These are phyloP conservation scores for Beta lomatogona DNA, from an alignment of 179 eudicot genomes.

Conservation along the genomic window DNA sequence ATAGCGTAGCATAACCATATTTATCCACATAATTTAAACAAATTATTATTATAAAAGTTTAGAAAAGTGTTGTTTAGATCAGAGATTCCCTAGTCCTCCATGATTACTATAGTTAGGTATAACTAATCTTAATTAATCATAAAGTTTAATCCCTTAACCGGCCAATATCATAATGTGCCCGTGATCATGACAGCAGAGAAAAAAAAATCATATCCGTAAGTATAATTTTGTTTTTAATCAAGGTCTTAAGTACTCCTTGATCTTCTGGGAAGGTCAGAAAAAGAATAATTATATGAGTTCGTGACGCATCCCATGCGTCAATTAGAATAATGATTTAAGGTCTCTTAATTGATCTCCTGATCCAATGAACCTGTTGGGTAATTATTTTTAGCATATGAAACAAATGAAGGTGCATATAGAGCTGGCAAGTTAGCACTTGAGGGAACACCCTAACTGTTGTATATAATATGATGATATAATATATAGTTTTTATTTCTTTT, in stretches of 20 bases:
- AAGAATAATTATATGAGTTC: conserved; percentile 24
- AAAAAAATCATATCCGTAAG: conserved; percentile 23
- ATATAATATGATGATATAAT: conserved; percentile 4
- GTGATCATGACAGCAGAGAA: conserved; percentile 35
- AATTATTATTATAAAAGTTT: not conserved
- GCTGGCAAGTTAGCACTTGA: conserved; percentile 36
- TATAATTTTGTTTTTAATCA: conserved; percentile 26
- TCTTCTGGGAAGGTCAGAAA: conserved; percentile 35
- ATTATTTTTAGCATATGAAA: conserved; percentile 31
- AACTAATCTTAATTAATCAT: conserved; percentile 25
- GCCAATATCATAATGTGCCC: conserved; percentile 28
- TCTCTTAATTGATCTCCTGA: conserved; percentile 27
- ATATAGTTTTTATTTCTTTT: not conserved
- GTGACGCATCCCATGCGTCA: conserved; percentile 39
- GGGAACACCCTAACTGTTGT: conserved; percentile 28
- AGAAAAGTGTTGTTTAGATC: conserved; percentile 22
- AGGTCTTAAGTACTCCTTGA: conserved; percentile 33
- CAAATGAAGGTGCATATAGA: conserved; percentile 28
- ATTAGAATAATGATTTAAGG: conserved; percentile 23
- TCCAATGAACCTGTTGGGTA: conserved; percentile 39
- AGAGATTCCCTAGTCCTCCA: conserved; percentile 39
- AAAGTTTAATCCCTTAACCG: conserved; percentile 5
- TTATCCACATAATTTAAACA: conserved; percentile 15
- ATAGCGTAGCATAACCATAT: conserved; percentile 11
- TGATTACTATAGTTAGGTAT: conserved; percentile 37